Evolutionary conservation across 2,329 filamentous ascomycete species (phyloP), one percentile per base, ranked within the genome.

Genomic region (Bipolaris sorokiniana): DNA sequence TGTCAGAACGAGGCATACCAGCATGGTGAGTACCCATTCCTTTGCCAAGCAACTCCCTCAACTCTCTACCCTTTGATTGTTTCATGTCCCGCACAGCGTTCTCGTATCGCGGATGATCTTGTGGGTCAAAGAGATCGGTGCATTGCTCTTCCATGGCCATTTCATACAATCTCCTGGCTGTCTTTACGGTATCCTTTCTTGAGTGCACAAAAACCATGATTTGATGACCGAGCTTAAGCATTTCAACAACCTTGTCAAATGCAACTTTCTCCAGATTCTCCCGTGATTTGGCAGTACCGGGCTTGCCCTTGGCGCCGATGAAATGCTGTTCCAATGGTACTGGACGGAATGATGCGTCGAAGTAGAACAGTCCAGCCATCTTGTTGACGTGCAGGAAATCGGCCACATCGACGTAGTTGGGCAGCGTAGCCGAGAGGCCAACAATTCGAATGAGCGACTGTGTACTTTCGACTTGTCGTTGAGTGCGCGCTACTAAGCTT

Each of bases 161-260:
- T 66, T 97, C 89, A 60, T 90, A 88, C 23, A 99, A 81, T 80
- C 89, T 91, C 64, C 90, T 89, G 44, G 95, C 93, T 1, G 94
- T 96, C 60, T 90, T 85, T 64, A 96, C 87, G 0, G 96, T 99
- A 67, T 99, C 96, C 73, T 96, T 93, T 23, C 95, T 86, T 1
- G 94, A 97, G 75, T 99, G 96, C 10, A 99, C 96, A 76, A 99
- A 99, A 0, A 99, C 94, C 96, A 99, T 99, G 64, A 99, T 86
- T 75, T 99, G 95, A 70, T 99, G 95, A n/a, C 91, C 93, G 56
- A 83, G 82, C 71, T 92, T 87, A 3, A 99, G 82, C 93, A 99
- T 97, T 50, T 95, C 90, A 65, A 88, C 89, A 45, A 97, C 92
- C 74, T 99, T 99, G 65, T 98, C 93, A 72, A 96, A 99, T 0